A percentile compares a stretch with the other conserved stretches of the same genome.
Evolutionary conservation across 495 filamentous ascomycete genomes (phyloP).

Genomic region (Penicillium manginii): DNA sequence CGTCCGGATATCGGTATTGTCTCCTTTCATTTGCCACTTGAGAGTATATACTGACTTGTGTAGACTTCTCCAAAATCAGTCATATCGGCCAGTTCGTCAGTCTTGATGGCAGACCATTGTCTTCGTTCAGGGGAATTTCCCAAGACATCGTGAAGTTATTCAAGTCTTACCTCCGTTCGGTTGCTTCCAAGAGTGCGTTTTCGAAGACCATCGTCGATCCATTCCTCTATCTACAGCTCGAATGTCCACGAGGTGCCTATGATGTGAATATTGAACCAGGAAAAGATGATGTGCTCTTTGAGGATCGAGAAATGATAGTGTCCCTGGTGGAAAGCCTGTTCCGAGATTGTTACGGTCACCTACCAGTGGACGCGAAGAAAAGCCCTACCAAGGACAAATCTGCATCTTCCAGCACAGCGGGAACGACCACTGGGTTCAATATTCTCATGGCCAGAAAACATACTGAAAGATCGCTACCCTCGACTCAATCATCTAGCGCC

Average conservation of each 20-base stretch:
- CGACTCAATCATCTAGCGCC: not conserved
- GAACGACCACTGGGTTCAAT: slow-evolving; percentile 17
- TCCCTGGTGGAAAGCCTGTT: slow-evolving; percentile 60
- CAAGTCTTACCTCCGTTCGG: slow-evolving; percentile 58
- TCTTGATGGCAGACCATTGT: slow-evolving; percentile 78
- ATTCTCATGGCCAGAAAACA: slow-evolving; percentile 31
- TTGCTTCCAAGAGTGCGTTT: slow-evolving; percentile 25
- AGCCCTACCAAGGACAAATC: slow-evolving; percentile 11
- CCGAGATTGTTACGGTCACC: slow-evolving; percentile 55
- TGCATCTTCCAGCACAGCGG: not conserved
- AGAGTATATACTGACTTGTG: slow-evolving; percentile 13
- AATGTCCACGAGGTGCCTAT: slow-evolving; percentile 71
- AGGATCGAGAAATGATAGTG: slow-evolving; percentile 58
- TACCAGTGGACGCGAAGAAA: slow-evolving; percentile 12
- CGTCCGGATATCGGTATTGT: slow-evolving; percentile 47
- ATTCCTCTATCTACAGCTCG: slow-evolving; percentile 75
- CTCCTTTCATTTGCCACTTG: not conserved
- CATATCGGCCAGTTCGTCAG: slow-evolving; percentile 68
- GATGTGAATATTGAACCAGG: slow-evolving; percentile 89
- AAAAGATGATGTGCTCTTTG: slow-evolving; percentile 87
- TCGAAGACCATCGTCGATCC: slow-evolving; percentile 54
- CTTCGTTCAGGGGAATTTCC: slow-evolving; percentile 60
- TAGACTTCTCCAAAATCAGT: slow-evolving; percentile 57
- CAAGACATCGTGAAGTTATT: slow-evolving; percentile 68
- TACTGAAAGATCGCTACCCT: not conserved